Evolutionary conservation across 768 basidiomycete species (phyloP).

Genomic region (Lactarius hatsudake): DNA sequence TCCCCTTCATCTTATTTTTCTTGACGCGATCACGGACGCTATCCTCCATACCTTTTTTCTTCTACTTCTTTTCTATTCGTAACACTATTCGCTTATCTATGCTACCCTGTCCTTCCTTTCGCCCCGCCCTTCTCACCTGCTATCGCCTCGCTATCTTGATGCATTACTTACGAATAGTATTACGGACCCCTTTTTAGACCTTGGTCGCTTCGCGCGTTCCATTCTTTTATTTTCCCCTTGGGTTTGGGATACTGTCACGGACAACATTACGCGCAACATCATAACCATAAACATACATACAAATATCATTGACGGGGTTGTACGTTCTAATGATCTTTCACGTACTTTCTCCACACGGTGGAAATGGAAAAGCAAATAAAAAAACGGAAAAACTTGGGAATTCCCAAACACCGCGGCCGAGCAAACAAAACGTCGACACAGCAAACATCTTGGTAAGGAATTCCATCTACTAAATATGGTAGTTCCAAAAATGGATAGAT

Average conservation of each 20-base stretch:
- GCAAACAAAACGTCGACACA: not conserved
- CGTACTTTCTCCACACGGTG: not conserved
- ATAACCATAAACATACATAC: constrained; percentile 20
- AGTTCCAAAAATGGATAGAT: not conserved
- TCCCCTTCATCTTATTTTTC: constrained; percentile 9
- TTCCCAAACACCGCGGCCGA: constrained; percentile 1
- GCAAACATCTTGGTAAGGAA: constrained; percentile 1
- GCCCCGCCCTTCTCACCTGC: not conserved
- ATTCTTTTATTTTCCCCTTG: not conserved
- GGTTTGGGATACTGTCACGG: constrained; percentile 22
- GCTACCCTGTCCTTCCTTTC: not conserved
- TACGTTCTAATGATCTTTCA: constrained; percentile 18
- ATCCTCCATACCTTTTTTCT: constrained; percentile 2
- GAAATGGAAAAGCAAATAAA: not conserved
- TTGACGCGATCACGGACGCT: constrained; percentile 17
- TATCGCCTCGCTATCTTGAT: not conserved
- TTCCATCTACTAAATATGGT: not conserved
- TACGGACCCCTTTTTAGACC: constrained; percentile 6
- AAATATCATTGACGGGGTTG: constrained; percentile 19
- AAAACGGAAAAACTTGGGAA: constrained; percentile 4
- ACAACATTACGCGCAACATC: constrained; percentile 16
- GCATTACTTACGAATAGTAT: constrained; percentile 15
- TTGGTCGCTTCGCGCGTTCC: constrained; percentile 16
- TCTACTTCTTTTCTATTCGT: constrained; percentile 17
- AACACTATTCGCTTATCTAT: constrained; percentile 24